Base-by-base conservation (phyloP, 345 rosid species). In the Gossypium raimondii region DNA sequence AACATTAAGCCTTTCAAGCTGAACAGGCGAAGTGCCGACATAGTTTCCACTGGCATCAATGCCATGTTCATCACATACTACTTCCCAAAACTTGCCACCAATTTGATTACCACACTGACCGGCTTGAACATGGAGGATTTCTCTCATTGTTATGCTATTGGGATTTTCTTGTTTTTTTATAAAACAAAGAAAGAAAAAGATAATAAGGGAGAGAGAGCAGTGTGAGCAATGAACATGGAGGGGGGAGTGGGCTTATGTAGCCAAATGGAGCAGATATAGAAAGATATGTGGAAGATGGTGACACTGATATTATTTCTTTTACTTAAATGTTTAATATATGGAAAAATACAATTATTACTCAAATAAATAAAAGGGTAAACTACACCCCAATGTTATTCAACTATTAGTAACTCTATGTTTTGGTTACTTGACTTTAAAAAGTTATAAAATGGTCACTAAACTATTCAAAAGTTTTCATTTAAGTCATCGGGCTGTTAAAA, bases 31-130 rank as follows among this genome's bases (percentile, higher is more conserved):
- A 45, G 68, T 55, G 9, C 80, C 82, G 4, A 20, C 25, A 66
- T 73, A 80, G 13, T 18, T 53, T 14, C 78, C 86, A 0, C 70
- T 70, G 24, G 84, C 58, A 76, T 80, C 86, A 63, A 83, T 83
- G 9, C 82, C 80, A 10, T 83, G 84, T 27, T 83, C 84, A 34
- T 80, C 82, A 61, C 82, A 80, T 13, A 83, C 78, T 25, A 83
- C 82, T 55, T 80, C 84, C 82, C 82, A 83, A 22, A 78, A 80
- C 13, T 83, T 83, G 25, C 81, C 74, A 3, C 84, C 80, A 56
- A 83, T 83, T 76, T 83, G 82, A 29, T 83, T 83, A 73, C 82
- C 82, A 17, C 84, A 83, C 72, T 83, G 84, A 55, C 86, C 82
- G 43, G 82, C 84, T 74, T 83, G 86, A 58, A 83, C 67, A 71